Conservation (phyloP, 2,329 filamentous ascomycete species). For the Boeremia exigua region DNA sequence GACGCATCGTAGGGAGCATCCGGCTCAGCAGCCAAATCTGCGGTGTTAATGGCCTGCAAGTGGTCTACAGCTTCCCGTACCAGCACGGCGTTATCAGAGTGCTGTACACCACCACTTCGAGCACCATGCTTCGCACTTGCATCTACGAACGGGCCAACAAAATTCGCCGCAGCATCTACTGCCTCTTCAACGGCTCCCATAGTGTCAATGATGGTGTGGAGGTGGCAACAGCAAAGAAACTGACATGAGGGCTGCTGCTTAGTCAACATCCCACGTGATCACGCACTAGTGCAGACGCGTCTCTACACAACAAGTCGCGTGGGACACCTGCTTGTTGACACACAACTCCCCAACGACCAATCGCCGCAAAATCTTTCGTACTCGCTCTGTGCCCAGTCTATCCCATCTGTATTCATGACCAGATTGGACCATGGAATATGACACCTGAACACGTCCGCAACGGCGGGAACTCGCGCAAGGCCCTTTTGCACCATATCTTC, state of each 20-base stretch:
- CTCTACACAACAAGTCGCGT: slow-evolving; percentile 21
- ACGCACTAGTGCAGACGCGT: slow-evolving; percentile 8
- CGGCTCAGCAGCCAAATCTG: slow-evolving; percentile 37
- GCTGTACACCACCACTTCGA: slow-evolving; percentile 11
- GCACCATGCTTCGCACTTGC: slow-evolving; percentile 15
- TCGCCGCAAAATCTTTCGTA: slow-evolving; percentile 18
- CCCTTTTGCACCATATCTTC: slow-evolving; percentile 31
- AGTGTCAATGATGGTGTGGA: neutral
- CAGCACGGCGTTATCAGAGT: slow-evolving; percentile 20
- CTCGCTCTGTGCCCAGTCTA: slow-evolving; percentile 2
- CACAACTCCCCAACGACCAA: slow-evolving; percentile 25
- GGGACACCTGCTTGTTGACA: slow-evolving; percentile 1
- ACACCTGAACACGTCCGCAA: slow-evolving; percentile 38
- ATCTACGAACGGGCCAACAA: slow-evolving; percentile 40
- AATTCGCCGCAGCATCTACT: slow-evolving; percentile 42
- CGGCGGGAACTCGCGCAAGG: slow-evolving; percentile 34
- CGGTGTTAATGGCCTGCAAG: slow-evolving; percentile 42
- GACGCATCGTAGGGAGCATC: slow-evolving; percentile 49
- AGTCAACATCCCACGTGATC: neutral
- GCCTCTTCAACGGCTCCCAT: slow-evolving; percentile 43
- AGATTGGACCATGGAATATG: slow-evolving; percentile 13
- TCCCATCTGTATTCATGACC: slow-evolving; percentile 2
- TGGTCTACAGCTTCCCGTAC: slow-evolving; percentile 39
- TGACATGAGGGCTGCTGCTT: neutral
- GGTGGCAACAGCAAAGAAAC: neutral